phyloP scores from a whole-genome alignment of 345 rosid species.

The Kernera saxatilis region DNA sequence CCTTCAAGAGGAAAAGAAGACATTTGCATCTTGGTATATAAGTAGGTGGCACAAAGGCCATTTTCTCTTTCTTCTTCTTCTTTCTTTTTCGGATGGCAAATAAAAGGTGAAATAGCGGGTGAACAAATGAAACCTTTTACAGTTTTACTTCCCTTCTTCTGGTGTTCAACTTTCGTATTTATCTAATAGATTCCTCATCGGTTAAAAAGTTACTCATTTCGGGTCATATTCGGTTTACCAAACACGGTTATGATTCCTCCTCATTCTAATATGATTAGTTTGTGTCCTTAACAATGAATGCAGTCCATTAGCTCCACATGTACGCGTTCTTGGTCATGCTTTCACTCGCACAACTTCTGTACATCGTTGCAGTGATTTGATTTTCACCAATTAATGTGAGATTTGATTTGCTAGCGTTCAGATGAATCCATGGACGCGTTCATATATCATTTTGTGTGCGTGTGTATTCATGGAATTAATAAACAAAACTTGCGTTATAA shows the following conservation, averaged over 20 bases:
- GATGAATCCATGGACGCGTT: neutral
- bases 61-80: too few species aligned
- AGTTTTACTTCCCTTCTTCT: too few species aligned
- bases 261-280: neutral
- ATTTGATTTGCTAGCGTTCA: slow-evolving; percentile 20
- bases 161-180: too few species aligned
- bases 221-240: neutral
- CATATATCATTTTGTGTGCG: neutral
- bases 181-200: slow-evolving; percentile 34
- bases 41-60: too few species aligned
- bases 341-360: slow-evolving; percentile 40
- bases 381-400: neutral
- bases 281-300: neutral
- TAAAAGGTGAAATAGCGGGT: too few species aligned
- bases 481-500: neutral
- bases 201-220: slow-evolving; percentile 19
- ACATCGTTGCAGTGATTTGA: slow-evolving; percentile 34
- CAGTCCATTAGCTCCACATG: slow-evolving; percentile 27
- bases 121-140: too few species aligned
- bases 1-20: too few species aligned
- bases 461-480: neutral
- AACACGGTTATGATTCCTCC: neutral
- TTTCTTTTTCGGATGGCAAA: too few species aligned
- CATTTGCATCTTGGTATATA: too few species aligned
- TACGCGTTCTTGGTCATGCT: slow-evolving; percentile 72